Evolutionary conservation across 1,139 yeast species (phyloP).

Genomic region (Pichiaceae sp.): DNA sequence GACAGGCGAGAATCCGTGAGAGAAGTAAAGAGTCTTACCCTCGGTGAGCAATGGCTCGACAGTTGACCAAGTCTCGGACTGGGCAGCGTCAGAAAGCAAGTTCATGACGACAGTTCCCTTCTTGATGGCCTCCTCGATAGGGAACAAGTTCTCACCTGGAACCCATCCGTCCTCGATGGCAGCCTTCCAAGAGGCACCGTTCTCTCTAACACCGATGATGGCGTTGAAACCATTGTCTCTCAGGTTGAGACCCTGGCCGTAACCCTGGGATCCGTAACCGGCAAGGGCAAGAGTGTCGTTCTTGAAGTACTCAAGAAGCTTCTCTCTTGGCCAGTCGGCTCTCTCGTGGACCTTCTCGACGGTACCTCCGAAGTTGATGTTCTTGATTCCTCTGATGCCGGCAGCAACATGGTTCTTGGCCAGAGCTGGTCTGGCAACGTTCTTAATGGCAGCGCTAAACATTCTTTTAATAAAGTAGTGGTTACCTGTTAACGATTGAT

Average conservation of each 20-base stretch:
- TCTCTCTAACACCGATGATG: slow-evolving; percentile 94
- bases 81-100: slow-evolving; percentile 98
- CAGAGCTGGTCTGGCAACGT: slow-evolving; percentile 38
- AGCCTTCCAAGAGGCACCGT: slow-evolving; percentile 99
- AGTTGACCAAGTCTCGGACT: slow-evolving; percentile 92
- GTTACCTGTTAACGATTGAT: neutral
- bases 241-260: slow-evolving; percentile 98
- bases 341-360: slow-evolving; percentile 97
- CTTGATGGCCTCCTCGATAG: slow-evolving; percentile 83
- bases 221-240: slow-evolving; percentile 98
- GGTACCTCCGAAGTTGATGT: slow-evolving; percentile 94
- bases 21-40: slow-evolving; percentile 96
- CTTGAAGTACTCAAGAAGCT: slow-evolving; percentile 92
- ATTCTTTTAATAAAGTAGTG: neutral
- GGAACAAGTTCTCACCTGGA: slow-evolving; percentile 96
- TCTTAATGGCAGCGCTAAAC: slow-evolving; percentile 34
- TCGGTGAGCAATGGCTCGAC: slow-evolving; percentile 88
- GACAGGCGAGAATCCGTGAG: slow-evolving; percentile 99
- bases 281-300: slow-evolving; percentile 94
- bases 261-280: slow-evolving; percentile 99
- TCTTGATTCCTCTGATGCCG: slow-evolving; percentile 79
- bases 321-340: slow-evolving; percentile 99
- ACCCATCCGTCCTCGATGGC: slow-evolving; percentile 99
- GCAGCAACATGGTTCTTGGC: slow-evolving; percentile 36
- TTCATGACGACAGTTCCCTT: slow-evolving; percentile 95